Base-by-base conservation (phyloP, 345 rosid genomes). In the Lumnitzera racemosa region DNA sequence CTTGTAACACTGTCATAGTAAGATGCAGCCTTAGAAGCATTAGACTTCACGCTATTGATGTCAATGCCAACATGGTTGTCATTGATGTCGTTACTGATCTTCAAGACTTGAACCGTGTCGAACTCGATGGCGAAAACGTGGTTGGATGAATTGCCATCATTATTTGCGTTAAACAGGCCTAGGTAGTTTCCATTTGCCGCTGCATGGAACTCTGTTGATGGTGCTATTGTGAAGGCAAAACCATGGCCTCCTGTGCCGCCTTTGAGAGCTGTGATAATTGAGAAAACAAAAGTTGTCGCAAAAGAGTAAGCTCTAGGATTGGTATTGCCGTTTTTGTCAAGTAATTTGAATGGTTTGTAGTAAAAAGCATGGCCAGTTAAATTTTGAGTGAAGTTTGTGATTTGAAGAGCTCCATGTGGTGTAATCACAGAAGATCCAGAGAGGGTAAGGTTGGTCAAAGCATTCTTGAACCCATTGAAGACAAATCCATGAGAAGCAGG, bases 51-150 rank as follows among this genome's bases (percentile, higher is more conserved):
- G 57, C 70, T 61, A 56, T 91, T 87, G 71, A 80, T 57, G 67
- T 89, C 68, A 62, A 89, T 68, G 27, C 92, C 87, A 0, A 81
- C 78, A 63, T 78, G 76, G 53, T 75, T 86, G 29, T 79, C 82
- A 51, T 66, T 62, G 12, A 51, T 47, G 49, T 79, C 81, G 1
- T 0, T 0, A 14, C 0, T 12, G 0, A 47, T 74, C 0, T 72
- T 66, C 58, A 57, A 51, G 2, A 81, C 77, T 60, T 70, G 78
- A 3, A 80, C 84, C 0, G 91, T 81, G 47, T 87, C 91, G 12
- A 90, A 82, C 48, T 85, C 87, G 0, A 90, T 76, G 0, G 86
- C 86, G 15, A 87, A 68, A 41, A 83, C 53, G 55, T 62, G 80
- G 70, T 84, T 82, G 0, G 78, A 55, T 14, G 47, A 0, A 0